These are phyloP conservation scores for Phytophthora colocasiae DNA, from an alignment of 352 stramenopile species.

Conservation along the genomic window DNA sequence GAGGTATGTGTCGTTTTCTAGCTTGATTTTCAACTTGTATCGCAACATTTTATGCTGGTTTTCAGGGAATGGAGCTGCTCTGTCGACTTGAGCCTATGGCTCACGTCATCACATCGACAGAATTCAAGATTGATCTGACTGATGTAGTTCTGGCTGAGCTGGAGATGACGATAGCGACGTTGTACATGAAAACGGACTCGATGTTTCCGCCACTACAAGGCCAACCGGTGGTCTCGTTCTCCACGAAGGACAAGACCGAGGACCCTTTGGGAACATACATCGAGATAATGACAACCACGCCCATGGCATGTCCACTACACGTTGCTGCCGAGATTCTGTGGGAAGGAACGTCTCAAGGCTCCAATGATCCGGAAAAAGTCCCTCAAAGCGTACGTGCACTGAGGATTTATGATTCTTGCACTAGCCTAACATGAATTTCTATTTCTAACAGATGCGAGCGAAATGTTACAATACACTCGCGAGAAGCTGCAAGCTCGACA, in stretches of 20 bases:
- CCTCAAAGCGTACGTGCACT: constrained; percentile 20
- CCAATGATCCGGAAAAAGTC: constrained; percentile 26
- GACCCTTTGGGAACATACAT: constrained; percentile 22
- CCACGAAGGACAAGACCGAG: constrained; percentile 7
- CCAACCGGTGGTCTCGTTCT: constrained; percentile 7
- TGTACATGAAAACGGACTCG: constrained; percentile 19
- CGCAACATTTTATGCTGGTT: background rate
- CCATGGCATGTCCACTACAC: constrained; percentile 24
- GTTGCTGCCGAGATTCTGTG: constrained; percentile 26
- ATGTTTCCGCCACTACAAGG: constrained; percentile 10
- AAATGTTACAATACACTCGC: constrained; percentile 23
- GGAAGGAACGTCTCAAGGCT: constrained; percentile 12
- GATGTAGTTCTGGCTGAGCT: constrained; percentile 16
- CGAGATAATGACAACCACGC: constrained; percentile 24
- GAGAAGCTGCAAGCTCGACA: constrained; percentile 26
- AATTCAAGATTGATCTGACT: constrained; percentile 10
- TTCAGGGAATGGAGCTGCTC: constrained; percentile 18
- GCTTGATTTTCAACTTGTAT: background rate
- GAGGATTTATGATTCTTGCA: background rate
- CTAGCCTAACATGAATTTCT: background rate
- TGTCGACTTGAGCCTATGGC: constrained; percentile 11
- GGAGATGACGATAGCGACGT: constrained; percentile 3
- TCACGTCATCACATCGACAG: background rate
- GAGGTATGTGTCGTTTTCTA: constrained; percentile 14
- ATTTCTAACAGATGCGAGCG: constrained; percentile 5